Evolutionary conservation across 1,284 basidiomycete genomes (phyloP).

Genomic region (Ceratobasidium sp.): DNA sequence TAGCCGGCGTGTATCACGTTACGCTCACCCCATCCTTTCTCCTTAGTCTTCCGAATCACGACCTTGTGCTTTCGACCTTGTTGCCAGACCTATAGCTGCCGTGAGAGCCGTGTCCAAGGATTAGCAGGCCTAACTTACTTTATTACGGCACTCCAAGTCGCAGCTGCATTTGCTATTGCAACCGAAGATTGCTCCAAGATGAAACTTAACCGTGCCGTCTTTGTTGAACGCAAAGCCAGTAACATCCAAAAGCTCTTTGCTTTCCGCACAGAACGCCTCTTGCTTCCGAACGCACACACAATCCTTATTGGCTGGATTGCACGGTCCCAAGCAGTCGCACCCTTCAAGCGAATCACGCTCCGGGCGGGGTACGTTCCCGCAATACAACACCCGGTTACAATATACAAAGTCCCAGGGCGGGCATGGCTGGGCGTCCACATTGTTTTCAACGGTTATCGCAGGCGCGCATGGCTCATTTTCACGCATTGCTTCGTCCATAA

Average conservation of each 20-base stretch:
- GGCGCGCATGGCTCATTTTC: constrained; percentile 77
- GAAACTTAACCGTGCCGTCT: constrained; percentile 67
- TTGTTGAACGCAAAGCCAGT: constrained; percentile 77
- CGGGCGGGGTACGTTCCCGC: constrained; percentile 74
- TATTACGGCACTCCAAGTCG: constrained; percentile 82
- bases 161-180: constrained; percentile 89
- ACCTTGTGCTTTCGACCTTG: constrained; percentile 77
- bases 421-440: constrained; percentile 73
- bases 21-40: constrained; percentile 54
- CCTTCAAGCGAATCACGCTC: constrained; percentile 71
- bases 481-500: constrained; percentile 39
- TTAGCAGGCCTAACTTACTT: constrained; percentile 66
- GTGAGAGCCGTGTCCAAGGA: constrained; percentile 13
- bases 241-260: background rate
- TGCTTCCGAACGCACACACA: constrained; percentile 79
- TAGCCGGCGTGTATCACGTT: background rate
- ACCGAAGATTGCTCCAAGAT: constrained; percentile 82
- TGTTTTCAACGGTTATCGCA: constrained; percentile 73
- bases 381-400: constrained; percentile 81
- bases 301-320: constrained; percentile 75
- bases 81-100: constrained; percentile 77
- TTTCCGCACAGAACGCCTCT: constrained; percentile 58
- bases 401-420: constrained; percentile 85
- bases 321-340: constrained; percentile 80
- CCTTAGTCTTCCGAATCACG: constrained; percentile 74